Evolutionary conservation across 148 eudicot genomes (phyloP).

Genomic region (Persicaria maculosa): DNA sequence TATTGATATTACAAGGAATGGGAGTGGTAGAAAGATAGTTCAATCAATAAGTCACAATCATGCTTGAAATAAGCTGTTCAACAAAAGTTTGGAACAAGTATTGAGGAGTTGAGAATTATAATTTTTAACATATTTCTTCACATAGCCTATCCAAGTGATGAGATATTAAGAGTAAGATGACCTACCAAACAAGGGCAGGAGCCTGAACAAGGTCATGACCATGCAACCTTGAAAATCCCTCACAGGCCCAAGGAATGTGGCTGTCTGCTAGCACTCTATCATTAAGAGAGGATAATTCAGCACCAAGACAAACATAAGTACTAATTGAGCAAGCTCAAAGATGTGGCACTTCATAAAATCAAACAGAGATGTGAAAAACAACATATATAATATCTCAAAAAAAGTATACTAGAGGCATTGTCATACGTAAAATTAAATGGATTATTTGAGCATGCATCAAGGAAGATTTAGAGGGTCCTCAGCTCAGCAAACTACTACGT

Average conservation of each 20-base stretch:
- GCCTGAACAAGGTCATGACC: conserved; percentile 52
- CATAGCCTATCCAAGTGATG: not conserved
- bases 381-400: no score
- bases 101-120: not conserved
- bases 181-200: conserved; percentile 70
- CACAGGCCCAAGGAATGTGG: conserved; percentile 99
- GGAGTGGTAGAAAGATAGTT: not conserved
- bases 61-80: not conserved
- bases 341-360: not conserved
- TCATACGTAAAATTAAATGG: no score
- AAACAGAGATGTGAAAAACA: not conserved
- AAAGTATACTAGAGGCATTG: no score
- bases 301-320: not conserved
- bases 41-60: not conserved
- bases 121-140: no score
- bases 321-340: not conserved
- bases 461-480: not conserved
- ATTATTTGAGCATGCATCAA: no score
- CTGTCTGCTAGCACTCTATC: conserved; percentile 85
- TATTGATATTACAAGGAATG: not conserved
- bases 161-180: not conserved
- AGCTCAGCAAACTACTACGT: not conserved
- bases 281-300: conserved; percentile 10
- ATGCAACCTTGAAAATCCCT: conserved; percentile 74
- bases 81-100: not conserved